A percentile compares a stretch with the other conserved stretches of the same genome.
phyloP scores from a whole-genome alignment of 495 filamentous ascomycete species.

The Pseudevernia furfuracea region DNA sequence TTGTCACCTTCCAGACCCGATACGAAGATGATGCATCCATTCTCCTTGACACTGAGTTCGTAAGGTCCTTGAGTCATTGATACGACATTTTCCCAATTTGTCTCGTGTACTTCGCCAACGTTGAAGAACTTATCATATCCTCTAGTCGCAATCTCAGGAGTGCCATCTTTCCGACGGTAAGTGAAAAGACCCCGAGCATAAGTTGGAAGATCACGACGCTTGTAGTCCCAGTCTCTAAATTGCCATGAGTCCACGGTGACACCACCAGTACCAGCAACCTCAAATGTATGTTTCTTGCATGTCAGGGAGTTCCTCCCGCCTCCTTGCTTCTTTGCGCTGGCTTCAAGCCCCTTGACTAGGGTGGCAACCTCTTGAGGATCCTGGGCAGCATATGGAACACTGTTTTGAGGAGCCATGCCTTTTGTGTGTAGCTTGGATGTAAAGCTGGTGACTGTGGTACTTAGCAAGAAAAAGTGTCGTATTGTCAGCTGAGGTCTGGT shows the following conservation, averaged over 20 bases:
- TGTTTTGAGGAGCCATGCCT: conserved; percentile 10
- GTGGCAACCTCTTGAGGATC: conserved; percentile 52
- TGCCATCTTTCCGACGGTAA: conserved; percentile 49
- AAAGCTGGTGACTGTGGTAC: neutral
- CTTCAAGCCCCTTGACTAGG: conserved; percentile 51
- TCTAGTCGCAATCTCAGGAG: conserved; percentile 67
- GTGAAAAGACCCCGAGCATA: conserved; percentile 94
- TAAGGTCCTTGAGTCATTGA: conserved; percentile 77
- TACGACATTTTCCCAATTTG: conserved; percentile 74
- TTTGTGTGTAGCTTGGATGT: conserved; percentile 2
- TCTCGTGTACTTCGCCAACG: conserved; percentile 65
- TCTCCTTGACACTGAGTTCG: conserved; percentile 94
- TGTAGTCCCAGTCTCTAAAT: conserved; percentile 92
- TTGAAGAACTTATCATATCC: conserved; percentile 99
- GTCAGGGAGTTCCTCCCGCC: conserved; percentile 48
- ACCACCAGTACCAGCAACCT: conserved; percentile 49
- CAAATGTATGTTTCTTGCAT: conserved; percentile 68
- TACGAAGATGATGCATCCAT: conserved; percentile 98
- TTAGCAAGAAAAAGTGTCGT: neutral
- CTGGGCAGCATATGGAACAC: conserved; percentile 53
- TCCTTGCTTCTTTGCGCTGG: conserved; percentile 40
- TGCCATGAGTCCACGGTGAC: conserved; percentile 82
- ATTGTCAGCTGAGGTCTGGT: neutral
- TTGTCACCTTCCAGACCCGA: conserved; percentile 81
- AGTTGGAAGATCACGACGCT: conserved; percentile 70